Percentiles rank a stretch among this genome's conserved stretches.
phyloP scores from a whole-genome alignment of 768 basidiomycete species.

The Lenzites betulinus region DNA sequence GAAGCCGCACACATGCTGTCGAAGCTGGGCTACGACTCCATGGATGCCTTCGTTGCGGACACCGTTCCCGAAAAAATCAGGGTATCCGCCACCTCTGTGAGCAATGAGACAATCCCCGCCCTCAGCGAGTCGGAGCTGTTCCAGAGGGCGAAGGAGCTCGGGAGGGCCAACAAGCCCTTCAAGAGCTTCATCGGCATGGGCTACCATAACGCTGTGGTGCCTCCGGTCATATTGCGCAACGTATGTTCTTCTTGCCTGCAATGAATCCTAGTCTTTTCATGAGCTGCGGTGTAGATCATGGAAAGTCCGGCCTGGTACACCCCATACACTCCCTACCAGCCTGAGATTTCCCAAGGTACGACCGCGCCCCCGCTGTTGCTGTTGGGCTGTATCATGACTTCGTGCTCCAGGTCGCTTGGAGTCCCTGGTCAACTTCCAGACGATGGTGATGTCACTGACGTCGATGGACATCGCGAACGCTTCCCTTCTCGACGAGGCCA shows the following conservation, averaged over 20 bases:
- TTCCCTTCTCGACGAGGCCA: slow-evolving; percentile 92
- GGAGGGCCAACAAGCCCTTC: slow-evolving; percentile 75
- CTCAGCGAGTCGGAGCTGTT: slow-evolving; percentile 88
- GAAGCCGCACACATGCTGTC: slow-evolving; percentile 84
- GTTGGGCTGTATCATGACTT: not conserved
- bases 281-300: slow-evolving; percentile 53
- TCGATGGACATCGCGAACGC: slow-evolving; percentile 96
- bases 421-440: slow-evolving; percentile 95
- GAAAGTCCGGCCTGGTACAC: slow-evolving; percentile 99
- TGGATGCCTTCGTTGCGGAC: slow-evolving; percentile 85
- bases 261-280: slow-evolving; percentile 4
- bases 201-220: slow-evolving; percentile 92
- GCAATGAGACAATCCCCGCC: slow-evolving; percentile 67
- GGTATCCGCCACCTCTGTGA: slow-evolving; percentile 59
- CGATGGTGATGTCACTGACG: slow-evolving; percentile 93
- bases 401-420: slow-evolving; percentile 78
- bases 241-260: slow-evolving; percentile 43
- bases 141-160: slow-evolving; percentile 72
- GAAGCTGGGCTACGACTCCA: slow-evolving; percentile 78
- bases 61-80: slow-evolving; percentile 84
- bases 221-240: slow-evolving; percentile 93
- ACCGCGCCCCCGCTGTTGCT: not conserved
- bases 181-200: slow-evolving; percentile 99
- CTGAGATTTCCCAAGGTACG: slow-evolving; percentile 96
- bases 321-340: slow-evolving; percentile 93